A percentile compares a stretch with the other conserved stretches of the same genome.
These are phyloP conservation scores for Lactarius psammicola DNA, from an alignment of 768 basidiomycete species.

Conservation along the genomic window DNA sequence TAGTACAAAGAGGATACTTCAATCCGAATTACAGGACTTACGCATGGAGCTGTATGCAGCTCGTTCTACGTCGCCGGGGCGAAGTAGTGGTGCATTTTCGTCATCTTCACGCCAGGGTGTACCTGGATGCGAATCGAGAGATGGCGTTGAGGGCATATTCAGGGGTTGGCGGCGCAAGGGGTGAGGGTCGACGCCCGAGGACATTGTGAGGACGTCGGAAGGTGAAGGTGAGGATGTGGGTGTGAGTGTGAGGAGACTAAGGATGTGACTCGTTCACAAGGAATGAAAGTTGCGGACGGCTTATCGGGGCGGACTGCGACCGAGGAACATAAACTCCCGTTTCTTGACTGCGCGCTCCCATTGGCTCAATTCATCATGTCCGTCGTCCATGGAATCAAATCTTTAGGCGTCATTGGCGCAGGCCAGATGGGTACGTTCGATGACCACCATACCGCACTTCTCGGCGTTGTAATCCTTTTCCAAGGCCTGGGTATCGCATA, in stretches of 20 bases:
- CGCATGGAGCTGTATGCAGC: not conserved
- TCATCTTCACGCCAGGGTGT: constrained; percentile 22
- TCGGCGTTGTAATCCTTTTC: not conserved
- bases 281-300: not conserved
- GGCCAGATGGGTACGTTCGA: constrained; percentile 63
- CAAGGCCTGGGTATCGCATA: constrained; percentile 85
- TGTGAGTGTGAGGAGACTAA: not conserved
- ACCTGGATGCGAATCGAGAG: constrained; percentile 11
- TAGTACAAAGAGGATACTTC: not conserved
- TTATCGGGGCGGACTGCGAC: not conserved
- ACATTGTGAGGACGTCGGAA: constrained; percentile 1
- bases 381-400: constrained; percentile 69
- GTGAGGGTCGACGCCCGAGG: not conserved
- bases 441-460: not conserved
- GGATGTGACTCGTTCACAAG: not conserved
- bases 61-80: constrained; percentile 20
- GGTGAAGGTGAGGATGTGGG: not conserved
- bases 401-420: constrained; percentile 75
- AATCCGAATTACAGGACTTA: not conserved
- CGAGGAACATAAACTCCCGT: too few relatives aligned
- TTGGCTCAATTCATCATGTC: constrained; percentile 40
- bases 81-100: constrained; percentile 20
- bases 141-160: not conserved
- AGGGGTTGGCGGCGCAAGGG: not conserved
- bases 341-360: not conserved